These are phyloP conservation scores for Litsea cubeba DNA, from an alignment of 164 flowering plant species.

Conservation along the genomic window DNA sequence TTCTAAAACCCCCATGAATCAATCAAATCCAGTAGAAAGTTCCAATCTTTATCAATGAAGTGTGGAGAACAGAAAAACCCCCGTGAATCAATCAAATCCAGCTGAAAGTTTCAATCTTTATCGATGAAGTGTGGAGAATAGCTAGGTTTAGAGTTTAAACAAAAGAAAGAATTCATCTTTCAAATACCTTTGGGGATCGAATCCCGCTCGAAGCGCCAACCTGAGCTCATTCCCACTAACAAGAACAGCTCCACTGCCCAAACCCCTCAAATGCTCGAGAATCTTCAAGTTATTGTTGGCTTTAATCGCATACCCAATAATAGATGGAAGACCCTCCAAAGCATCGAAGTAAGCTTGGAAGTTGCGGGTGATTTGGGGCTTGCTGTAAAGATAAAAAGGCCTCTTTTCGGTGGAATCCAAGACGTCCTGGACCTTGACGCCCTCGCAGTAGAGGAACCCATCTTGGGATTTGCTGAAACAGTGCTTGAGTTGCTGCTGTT, in stretches of 20 bases:
- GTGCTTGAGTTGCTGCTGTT: constrained; percentile 39
- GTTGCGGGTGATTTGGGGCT: constrained; percentile 80
- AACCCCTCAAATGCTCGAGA: constrained; percentile 77
- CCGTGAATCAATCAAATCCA: no score
- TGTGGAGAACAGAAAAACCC: no score
- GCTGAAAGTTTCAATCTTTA: no score
- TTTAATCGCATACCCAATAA: constrained; percentile 90
- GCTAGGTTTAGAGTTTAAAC: no score
- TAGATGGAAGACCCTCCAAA: constrained; percentile 61
- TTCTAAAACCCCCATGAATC: no score
- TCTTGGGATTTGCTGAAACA: constrained; percentile 75
- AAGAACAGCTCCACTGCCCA: constrained; percentile 95
- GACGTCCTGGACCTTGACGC: constrained; percentile 56
- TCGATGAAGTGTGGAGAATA: no score
- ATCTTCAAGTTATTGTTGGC: constrained; percentile 91
- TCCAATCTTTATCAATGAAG: no score
- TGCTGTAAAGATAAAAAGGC: constrained; percentile 88
- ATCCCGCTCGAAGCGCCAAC: constrained; percentile 83
- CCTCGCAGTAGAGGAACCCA: constrained; percentile 82
- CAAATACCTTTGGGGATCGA: constrained; percentile 74
- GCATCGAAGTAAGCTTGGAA: constrained; percentile 81
- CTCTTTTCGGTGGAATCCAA: constrained; percentile 65
- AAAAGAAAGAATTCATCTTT: background rate
- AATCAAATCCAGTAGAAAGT: no score
- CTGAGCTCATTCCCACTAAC: constrained; percentile 94